Conservation (phyloP, 2,329 filamentous ascomycete species). For the Xylariaceae sp. region DNA sequence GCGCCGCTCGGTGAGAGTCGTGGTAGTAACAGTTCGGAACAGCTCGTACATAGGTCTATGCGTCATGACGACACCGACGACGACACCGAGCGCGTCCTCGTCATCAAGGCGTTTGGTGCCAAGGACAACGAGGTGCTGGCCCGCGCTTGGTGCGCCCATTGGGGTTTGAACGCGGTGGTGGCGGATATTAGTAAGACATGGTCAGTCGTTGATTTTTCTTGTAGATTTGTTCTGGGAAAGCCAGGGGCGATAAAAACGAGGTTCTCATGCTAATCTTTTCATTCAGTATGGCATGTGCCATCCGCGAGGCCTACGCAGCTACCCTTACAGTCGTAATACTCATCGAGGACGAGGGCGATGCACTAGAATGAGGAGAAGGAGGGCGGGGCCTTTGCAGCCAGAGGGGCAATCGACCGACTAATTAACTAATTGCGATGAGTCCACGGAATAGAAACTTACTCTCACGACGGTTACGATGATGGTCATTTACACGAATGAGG, state of each 20-base stretch:
- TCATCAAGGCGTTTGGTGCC: conserved; percentile 67
- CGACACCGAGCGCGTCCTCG: conserved; percentile 61
- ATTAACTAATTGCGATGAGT: no score
- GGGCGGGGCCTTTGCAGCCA: no score
- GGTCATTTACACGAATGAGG: no score
- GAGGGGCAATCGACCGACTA: no score
- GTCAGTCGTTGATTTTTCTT: conserved; percentile 36
- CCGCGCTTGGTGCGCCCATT: conserved; percentile 70
- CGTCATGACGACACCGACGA: conserved; percentile 29
- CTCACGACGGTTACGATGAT: no score
- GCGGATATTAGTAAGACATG: conserved; percentile 64
- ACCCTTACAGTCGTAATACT: conserved; percentile 68
- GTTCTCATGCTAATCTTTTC: conserved; percentile 15
- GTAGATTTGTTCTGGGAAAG: neutral
- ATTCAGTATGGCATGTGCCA: conserved; percentile 62
- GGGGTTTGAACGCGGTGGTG: conserved; percentile 65
- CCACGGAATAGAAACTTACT: no score
- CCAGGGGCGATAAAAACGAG: neutral
- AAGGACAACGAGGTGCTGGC: conserved; percentile 71
- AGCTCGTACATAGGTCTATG: no score
- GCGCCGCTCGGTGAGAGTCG: no score
- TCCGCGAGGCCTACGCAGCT: conserved; percentile 69
- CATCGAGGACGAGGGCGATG: conserved; percentile 46
- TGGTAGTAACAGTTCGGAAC: no score
- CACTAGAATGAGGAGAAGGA: conserved; percentile 21